A percentile compares a stretch with the other conserved stretches of the same genome.
These are phyloP conservation scores for Turritis glabra DNA, from an alignment of 345 rosid species.

Conservation along the genomic window DNA sequence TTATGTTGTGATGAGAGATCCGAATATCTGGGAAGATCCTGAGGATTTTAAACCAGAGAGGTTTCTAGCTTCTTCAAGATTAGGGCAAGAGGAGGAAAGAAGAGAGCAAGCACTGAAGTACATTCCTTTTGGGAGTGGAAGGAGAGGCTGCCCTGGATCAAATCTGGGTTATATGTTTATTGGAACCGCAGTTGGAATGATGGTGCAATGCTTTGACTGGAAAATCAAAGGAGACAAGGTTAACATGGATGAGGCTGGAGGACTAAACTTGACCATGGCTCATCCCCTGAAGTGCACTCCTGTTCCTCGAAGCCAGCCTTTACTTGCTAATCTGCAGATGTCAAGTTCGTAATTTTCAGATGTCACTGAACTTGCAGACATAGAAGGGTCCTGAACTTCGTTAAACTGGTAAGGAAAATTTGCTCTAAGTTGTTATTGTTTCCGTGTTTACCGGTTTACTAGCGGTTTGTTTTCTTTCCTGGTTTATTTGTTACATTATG, in stretches of 20 bases:
- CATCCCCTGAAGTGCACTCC: slow-evolving; percentile 17
- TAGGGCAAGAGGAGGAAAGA: slow-evolving; percentile 27
- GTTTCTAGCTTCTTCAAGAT: slow-evolving; percentile 32
- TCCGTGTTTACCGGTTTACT: no score
- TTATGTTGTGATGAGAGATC: slow-evolving; percentile 65
- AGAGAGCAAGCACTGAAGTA: slow-evolving; percentile 49
- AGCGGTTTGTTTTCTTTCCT: background rate
- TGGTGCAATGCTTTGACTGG: slow-evolving; percentile 43
- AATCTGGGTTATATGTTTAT: slow-evolving; percentile 40
- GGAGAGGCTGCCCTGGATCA: slow-evolving; percentile 69
- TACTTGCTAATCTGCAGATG: background rate
- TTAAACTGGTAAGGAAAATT: background rate
- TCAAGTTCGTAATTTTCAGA: background rate
- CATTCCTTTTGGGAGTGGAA: slow-evolving; percentile 66
- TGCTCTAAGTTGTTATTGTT: background rate
- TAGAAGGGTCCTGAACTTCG: background rate
- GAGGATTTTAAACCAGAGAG: slow-evolving; percentile 58
- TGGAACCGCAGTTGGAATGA: slow-evolving; percentile 28
- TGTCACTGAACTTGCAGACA: background rate
- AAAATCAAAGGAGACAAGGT: slow-evolving; percentile 43
- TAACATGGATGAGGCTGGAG: slow-evolving; percentile 15
- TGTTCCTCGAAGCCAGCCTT: background rate
- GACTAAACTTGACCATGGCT: background rate
- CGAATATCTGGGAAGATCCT: slow-evolving; percentile 58
- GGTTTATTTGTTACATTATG: background rate